These are phyloP conservation scores for Xylariaceae sp. DNA, from an alignment of 2,329 filamentous ascomycete genomes.

Conservation along the genomic window DNA sequence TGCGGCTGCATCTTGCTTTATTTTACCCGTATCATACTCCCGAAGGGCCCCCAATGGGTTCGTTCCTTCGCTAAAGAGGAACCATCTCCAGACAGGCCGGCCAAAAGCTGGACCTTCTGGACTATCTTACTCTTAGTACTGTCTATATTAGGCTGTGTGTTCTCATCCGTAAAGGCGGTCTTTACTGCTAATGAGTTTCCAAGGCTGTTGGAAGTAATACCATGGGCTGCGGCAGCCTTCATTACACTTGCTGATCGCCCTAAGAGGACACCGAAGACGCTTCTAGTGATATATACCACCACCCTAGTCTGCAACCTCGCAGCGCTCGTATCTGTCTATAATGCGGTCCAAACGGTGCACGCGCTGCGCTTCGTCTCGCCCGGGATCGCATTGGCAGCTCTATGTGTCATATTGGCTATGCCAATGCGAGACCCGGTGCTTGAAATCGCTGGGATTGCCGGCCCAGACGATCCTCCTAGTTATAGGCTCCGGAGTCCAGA, in stretches of 20 bases:
- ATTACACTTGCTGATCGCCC: slow-evolving; percentile 38
- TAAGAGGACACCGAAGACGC: slow-evolving; percentile 37
- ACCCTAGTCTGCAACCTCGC: slow-evolving; percentile 32
- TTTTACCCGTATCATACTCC: slow-evolving; percentile 22
- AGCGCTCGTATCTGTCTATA: slow-evolving; percentile 22
- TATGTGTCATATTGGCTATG: slow-evolving; percentile 60
- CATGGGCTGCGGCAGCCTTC: slow-evolving; percentile 38
- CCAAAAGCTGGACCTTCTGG: slow-evolving; percentile 38
- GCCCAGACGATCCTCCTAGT: slow-evolving; percentile 52
- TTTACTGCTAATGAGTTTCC: slow-evolving; percentile 25
- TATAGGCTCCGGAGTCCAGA: slow-evolving; percentile 66
- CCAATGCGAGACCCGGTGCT: slow-evolving; percentile 61
- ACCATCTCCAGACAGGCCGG: slow-evolving; percentile 9
- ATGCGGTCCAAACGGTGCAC: slow-evolving; percentile 29
- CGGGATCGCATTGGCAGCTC: slow-evolving; percentile 40
- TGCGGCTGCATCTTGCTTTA: slow-evolving; percentile 30
- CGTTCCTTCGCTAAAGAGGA: slow-evolving; percentile 42
- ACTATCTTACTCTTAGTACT: slow-evolving; percentile 33
- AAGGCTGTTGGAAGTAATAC: slow-evolving; percentile 33
- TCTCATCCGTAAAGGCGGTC: slow-evolving; percentile 31
- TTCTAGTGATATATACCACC: slow-evolving; percentile 37
- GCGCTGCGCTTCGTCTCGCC: slow-evolving; percentile 35
- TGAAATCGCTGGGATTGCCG: slow-evolving; percentile 54
- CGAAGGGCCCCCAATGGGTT: slow-evolving; percentile 37
- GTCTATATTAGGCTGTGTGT: slow-evolving; percentile 33